Conservation (phyloP, 2,329 filamentous ascomycete species). For the Aspergillus persii region DNA sequence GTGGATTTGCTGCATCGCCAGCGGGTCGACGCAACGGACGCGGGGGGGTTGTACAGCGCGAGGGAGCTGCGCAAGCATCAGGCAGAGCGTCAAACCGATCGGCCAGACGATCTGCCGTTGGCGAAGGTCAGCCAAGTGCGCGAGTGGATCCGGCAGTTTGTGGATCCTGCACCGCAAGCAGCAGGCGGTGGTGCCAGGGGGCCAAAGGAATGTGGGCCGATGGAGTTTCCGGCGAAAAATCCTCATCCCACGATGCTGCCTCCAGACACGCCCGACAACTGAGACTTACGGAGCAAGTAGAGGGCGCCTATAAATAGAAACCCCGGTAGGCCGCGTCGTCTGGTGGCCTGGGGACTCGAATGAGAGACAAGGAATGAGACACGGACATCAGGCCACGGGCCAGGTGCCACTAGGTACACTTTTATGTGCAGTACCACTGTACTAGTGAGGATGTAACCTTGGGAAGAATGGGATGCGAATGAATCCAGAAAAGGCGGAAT, state of each 20-base stretch:
- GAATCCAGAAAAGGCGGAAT: too few species aligned
- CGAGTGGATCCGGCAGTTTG: conserved; percentile 73
- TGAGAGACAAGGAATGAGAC: not conserved
- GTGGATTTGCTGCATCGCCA: conserved; percentile 64
- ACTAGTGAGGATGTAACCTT: too few species aligned
- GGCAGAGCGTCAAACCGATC: conserved; percentile 12
- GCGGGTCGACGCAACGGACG: conserved; percentile 52
- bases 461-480: too few species aligned
- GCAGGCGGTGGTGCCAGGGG: conserved; percentile 24
- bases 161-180: conserved; percentile 46
- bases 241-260: conserved; percentile 10
- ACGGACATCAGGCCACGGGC: too few species aligned
- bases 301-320: conserved; percentile 18
- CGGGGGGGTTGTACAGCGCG: conserved; percentile 57
- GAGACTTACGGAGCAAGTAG: not conserved
- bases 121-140: conserved; percentile 66
- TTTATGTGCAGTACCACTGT: too few species aligned
- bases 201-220: conserved; percentile 1
- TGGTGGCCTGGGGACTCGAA: not conserved
- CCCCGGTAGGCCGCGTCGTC: not conserved
- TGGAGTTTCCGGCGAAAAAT: not conserved
- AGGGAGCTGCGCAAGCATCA: conserved; percentile 42
- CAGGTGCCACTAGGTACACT: too few species aligned
- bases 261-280: conserved; percentile 14
- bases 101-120: conserved; percentile 50